Evolutionary conservation across 2,329 filamentous ascomycete species (phyloP).

Genomic region (Scedosporium apiospermum): DNA sequence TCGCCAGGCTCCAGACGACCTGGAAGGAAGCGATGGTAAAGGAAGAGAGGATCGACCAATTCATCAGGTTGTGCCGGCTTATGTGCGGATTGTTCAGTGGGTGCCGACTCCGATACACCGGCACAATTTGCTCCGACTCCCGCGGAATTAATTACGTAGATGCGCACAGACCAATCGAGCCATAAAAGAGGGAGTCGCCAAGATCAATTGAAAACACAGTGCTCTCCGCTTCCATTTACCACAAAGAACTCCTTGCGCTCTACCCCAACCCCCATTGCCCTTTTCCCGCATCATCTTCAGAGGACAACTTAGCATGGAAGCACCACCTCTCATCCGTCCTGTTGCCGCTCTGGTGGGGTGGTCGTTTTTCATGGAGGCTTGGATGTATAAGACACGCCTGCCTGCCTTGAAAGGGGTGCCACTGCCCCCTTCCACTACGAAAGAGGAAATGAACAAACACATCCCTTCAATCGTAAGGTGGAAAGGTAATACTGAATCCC

Average conservation of each 20-base stretch:
- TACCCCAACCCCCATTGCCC: neutral
- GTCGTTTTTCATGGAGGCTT: constrained; percentile 8
- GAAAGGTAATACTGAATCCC: constrained; percentile 11
- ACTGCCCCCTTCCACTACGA: constrained; percentile 11
- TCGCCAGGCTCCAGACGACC: no score
- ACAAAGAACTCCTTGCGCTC: neutral
- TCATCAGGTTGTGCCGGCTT: no score
- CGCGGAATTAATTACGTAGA: neutral
- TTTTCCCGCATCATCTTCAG: no score
- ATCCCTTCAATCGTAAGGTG: constrained; percentile 19
- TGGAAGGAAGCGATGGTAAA: no score
- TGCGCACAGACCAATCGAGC: neutral
- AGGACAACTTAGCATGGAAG: neutral
- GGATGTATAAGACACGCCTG: constrained; percentile 6
- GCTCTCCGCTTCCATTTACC: neutral
- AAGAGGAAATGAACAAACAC: constrained; percentile 16
- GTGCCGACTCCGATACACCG: no score
- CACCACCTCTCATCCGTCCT: constrained; percentile 6
- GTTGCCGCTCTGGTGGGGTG: constrained; percentile 7
- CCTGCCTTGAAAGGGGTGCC: constrained; percentile 10
- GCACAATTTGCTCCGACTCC: no score
- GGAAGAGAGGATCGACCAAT: no score
- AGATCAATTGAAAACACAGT: neutral
- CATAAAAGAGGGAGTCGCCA: neutral
- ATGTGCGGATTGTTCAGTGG: no score